Percentiles rank a stretch among this genome's conserved stretches.
phyloP scores from a whole-genome alignment of 345 rosid genomes.

The Pelargonium nanum region DNA sequence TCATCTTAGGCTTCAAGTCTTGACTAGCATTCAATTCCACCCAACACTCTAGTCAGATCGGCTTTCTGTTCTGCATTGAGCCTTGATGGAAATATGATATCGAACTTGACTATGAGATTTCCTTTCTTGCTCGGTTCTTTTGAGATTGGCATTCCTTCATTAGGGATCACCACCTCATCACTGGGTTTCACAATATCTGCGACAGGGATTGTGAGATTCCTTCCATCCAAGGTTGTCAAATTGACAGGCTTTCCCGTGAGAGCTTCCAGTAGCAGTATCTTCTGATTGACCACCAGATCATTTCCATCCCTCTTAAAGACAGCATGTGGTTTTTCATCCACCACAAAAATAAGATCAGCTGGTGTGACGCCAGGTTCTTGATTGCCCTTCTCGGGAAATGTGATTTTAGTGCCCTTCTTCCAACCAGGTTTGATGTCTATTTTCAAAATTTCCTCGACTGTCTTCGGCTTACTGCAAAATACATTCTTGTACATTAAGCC shows the following conservation, averaged over 20 bases:
- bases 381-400: conserved; percentile 73
- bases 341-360: conserved; percentile 58
- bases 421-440: conserved; percentile 70
- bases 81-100: conserved; percentile 44
- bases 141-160: conserved; percentile 70
- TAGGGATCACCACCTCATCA: conserved; percentile 33
- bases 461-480: conserved; percentile 36
- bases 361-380: conserved; percentile 47
- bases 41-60: conserved; percentile 50
- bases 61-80: conserved; percentile 51
- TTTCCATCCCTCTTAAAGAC: conserved; percentile 55
- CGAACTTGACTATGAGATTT: conserved; percentile 42
- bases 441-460: conserved; percentile 59
- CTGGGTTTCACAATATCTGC: conserved; percentile 52
- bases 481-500: not conserved
- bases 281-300: conserved; percentile 45
- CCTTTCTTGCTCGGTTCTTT: conserved; percentile 57
- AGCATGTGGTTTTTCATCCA: conserved; percentile 68
- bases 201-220: conserved; percentile 36
- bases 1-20: not conserved
- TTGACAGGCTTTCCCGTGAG: conserved; percentile 42
- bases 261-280: conserved; percentile 50
- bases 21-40: conserved; percentile 25
- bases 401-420: conserved; percentile 80
- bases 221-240: conserved; percentile 58